A percentile compares a stretch with the other conserved stretches of the same genome.
phyloP scores from a whole-genome alignment of 202 grass and related monocot genomes.

The Setaria italica region DNA sequence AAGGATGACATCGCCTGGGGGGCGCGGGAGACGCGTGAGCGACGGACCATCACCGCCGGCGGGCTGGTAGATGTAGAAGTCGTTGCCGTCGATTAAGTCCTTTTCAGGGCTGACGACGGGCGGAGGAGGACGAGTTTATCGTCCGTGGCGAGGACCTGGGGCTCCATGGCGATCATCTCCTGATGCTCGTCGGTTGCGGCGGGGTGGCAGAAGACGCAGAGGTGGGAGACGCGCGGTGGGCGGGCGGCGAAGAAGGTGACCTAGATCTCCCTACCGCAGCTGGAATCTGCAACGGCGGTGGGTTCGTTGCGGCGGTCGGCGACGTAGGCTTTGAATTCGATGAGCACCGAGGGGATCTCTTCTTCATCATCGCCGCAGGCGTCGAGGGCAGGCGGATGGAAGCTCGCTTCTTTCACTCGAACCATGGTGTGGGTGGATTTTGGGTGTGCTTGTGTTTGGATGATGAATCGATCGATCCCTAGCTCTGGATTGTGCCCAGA shows the following conservation, averaged over 20 bases:
- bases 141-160: background rate
- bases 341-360: background rate
- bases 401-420: background rate
- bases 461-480: too few relatives aligned
- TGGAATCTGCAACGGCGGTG: background rate
- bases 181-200: background rate
- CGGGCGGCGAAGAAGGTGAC: background rate
- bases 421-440: background rate
- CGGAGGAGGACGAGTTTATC: background rate
- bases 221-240: background rate
- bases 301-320: background rate
- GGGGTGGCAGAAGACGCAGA: slow-evolving; percentile 4
- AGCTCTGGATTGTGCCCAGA: too few relatives aligned
- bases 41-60: background rate
- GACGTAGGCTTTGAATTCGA: background rate
- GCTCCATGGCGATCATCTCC: background rate
- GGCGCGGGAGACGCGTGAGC: background rate
- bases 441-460: too few relatives aligned
- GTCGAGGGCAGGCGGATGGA: background rate
- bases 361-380: background rate
- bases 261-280: background rate
- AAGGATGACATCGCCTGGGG: background rate
- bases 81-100: background rate
- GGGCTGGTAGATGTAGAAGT: background rate
- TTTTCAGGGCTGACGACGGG: background rate